Evolutionary conservation across 108 stramenopile genomes (phyloP), one percentile per base, ranked within the genome.

Genomic region (Pseudonitzschia multiseries): DNA sequence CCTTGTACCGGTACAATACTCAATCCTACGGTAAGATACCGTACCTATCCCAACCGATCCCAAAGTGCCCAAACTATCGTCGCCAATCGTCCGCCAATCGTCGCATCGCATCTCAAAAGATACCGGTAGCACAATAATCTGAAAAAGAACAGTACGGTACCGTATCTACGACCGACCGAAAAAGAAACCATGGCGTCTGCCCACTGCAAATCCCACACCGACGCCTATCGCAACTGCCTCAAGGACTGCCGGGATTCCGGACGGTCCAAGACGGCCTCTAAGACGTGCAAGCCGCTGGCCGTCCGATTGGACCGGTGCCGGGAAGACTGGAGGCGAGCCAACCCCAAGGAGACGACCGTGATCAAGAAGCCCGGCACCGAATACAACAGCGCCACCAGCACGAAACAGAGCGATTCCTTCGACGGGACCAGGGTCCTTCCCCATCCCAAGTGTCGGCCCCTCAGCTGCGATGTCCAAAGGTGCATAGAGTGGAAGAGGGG

Each of bases 401-500:
- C 14, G 13, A 48, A 48, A 5, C 46, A 48, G 46, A 48, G 17
- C 46, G 8, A 8, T 48, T 18, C 46, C 61, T 78, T 78, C 72
- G 77, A 78, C 59, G 77, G 77, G 14, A 72, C 71, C 21, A 65
- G 77, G 13, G 60, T 78, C 14, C 33, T 78, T 2, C 77, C 77
- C 57, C 71, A 78, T 52, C 40, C 71, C 29, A 78, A 68, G 51
- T 78, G 77, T 29, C 57, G 48, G 22, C 77, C 71, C 4, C 48
- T 78, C 14, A 78, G 71, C 40, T 24, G 29, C 21, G 46, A 72
- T 15, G 77, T 78, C 48, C 77, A 78, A 40, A 31, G 31, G 13
- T 78, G 77, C 48, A 27, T 78, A 9, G 67, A 78, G 67, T 78
- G 77, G 77, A 72, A 72, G 54, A 61, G 68, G 46, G 77, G 71